Conservation (phyloP, 257 asterid genomes). For the Solanum medicagineum region DNA sequence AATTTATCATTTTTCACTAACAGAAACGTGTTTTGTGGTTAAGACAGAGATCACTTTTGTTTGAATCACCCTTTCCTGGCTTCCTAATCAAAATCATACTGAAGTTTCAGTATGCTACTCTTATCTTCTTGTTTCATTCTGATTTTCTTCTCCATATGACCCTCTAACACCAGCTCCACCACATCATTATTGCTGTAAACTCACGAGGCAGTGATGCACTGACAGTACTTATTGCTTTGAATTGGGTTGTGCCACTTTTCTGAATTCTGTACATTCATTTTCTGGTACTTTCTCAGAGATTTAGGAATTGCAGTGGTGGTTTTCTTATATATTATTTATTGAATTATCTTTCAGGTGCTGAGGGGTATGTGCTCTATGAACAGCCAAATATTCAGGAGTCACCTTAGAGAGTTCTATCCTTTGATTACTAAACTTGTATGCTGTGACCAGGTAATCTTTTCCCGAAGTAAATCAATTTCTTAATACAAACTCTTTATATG, state of each 20-base stretch:
- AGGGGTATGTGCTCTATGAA: constrained; percentile 82
- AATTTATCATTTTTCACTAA: not conserved
- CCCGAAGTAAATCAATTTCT: not conserved
- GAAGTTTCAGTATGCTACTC: not conserved
- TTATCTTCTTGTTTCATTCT: not conserved
- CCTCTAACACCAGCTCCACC: not conserved
- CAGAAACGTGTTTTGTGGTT: not conserved
- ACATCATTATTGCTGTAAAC: not conserved
- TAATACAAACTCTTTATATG: not conserved
- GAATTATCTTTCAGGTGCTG: constrained; percentile 59
- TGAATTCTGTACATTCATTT: not conserved
- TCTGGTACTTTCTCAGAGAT: not conserved
- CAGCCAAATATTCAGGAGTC: constrained; percentile 58
- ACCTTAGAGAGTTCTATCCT: constrained; percentile 85
- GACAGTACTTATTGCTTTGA: not conserved
- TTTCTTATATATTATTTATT: not conserved
- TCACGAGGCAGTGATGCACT: not conserved
- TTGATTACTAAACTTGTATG: constrained; percentile 83
- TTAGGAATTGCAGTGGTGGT: not conserved
- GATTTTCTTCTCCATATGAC: not conserved
- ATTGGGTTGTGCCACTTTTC: not conserved
- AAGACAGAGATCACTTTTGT: not conserved
- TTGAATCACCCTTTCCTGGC: not conserved
- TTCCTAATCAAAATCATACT: not conserved
- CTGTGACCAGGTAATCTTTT: constrained; percentile 80